These are phyloP conservation scores for Strobilomyces confusus DNA, from an alignment of 768 basidiomycete genomes.

Conservation along the genomic window DNA sequence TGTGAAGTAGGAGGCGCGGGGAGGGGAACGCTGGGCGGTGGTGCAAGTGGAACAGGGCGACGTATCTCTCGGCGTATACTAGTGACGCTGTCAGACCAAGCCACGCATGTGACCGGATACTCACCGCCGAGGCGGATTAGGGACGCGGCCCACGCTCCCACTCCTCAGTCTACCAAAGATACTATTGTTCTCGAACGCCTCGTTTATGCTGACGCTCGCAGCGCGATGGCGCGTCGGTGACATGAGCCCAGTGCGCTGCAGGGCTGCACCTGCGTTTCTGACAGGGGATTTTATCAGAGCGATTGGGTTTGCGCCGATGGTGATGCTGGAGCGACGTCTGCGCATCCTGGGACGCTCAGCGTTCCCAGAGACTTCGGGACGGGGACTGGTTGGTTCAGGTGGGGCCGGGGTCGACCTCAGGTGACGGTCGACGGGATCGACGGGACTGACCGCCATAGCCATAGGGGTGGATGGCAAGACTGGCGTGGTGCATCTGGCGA, in stretches of 20 bases:
- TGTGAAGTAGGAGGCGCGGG: constrained; percentile 27
- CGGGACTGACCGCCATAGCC: constrained; percentile 15
- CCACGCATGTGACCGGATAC: constrained; percentile 12
- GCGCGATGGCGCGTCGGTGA: constrained; percentile 42
- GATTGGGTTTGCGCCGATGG: constrained; percentile 50
- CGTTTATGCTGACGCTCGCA: constrained; percentile 39
- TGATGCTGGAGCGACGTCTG: constrained; percentile 61
- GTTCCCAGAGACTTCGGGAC: constrained; percentile 22
- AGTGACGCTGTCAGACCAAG: neutral
- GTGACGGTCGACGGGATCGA: constrained; percentile 35
- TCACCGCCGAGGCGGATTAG: constrained; percentile 30
- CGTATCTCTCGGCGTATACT: constrained; percentile 43
- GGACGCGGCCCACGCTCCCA: constrained; percentile 43
- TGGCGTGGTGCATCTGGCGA: constrained; percentile 23
- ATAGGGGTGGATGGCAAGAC: constrained; percentile 24
- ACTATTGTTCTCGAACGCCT: constrained; percentile 36
- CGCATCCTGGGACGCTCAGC: constrained; percentile 44
- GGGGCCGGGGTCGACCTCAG: constrained; percentile 37
- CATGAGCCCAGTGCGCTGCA: constrained; percentile 42
- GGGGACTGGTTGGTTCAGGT: constrained; percentile 21
- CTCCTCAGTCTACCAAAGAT: constrained; percentile 53
- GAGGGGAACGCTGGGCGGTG: constrained; percentile 29
- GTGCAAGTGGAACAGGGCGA: constrained; percentile 20
- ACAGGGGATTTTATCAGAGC: constrained; percentile 54
- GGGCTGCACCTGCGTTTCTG: constrained; percentile 47